Conservation (phyloP, 352 stramenopile genomes). For the Pythium chondricola region DNA sequence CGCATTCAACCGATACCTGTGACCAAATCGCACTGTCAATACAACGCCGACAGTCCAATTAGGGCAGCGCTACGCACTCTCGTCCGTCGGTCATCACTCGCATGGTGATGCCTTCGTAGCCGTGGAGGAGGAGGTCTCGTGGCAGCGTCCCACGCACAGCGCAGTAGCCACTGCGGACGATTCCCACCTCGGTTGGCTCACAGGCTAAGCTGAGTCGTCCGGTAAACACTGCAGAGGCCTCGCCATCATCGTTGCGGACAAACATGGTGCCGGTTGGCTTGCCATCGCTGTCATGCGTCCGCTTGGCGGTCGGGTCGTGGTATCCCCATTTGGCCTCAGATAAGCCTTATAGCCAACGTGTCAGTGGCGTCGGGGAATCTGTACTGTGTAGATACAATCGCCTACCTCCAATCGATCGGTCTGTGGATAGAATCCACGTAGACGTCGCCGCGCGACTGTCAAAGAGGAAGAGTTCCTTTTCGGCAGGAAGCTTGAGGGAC, state of each 20-base stretch:
- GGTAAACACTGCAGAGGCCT: slow-evolving; percentile 60
- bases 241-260: slow-evolving; percentile 45
- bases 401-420: slow-evolving; percentile 74
- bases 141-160: slow-evolving; percentile 62
- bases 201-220: slow-evolving; percentile 65
- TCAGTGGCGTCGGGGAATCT: not conserved
- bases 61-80: slow-evolving; percentile 30
- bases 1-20: slow-evolving; percentile 72
- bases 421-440: slow-evolving; percentile 69
- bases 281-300: not conserved
- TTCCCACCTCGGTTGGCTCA: slow-evolving; percentile 66
- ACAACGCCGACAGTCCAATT: not conserved
- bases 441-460: slow-evolving; percentile 35
- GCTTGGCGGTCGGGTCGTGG: slow-evolving; percentile 30
- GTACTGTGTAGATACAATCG: not conserved
- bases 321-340: slow-evolving; percentile 71
- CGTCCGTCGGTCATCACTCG: slow-evolving; percentile 82
- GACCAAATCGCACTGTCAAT: not conserved
- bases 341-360: slow-evolving; percentile 10
- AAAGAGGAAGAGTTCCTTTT: slow-evolving; percentile 80
- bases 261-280: slow-evolving; percentile 3
- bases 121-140: slow-evolving; percentile 49
- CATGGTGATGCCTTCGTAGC: slow-evolving; percentile 82
- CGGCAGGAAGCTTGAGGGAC: slow-evolving; percentile 61
- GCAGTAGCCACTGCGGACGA: slow-evolving; percentile 83